These are phyloP conservation scores for Mychonastes homosphaera DNA, from an alignment of 139 green algal species.

Conservation along the genomic window DNA sequence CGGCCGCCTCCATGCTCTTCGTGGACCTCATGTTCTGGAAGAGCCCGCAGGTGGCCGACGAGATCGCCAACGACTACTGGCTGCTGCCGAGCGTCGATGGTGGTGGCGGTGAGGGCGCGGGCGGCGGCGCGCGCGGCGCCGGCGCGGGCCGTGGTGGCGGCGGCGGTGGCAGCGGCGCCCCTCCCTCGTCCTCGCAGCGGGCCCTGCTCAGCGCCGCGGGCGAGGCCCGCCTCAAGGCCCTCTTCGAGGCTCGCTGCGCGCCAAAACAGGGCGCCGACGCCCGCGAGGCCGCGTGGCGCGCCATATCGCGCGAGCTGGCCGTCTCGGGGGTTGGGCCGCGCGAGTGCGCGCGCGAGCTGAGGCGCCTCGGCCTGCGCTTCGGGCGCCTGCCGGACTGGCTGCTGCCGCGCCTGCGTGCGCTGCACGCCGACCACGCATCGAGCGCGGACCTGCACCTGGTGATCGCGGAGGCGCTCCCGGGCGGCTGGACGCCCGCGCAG, in stretches of 20 bases:
- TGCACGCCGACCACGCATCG: constrained; percentile 6
- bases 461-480: constrained; percentile 13
- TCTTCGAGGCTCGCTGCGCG: too few relatives aligned
- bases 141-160: not conserved
- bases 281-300: too few relatives aligned
- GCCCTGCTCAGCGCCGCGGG: too few relatives aligned
- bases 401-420: constrained; percentile 9
- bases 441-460: not conserved
- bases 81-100: constrained; percentile 14
- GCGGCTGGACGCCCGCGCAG: constrained; percentile 27
- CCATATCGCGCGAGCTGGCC: too few relatives aligned
- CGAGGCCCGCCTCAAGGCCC: too few relatives aligned
- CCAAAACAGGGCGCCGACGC: too few relatives aligned
- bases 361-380: constrained; percentile 26
- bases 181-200: too few relatives aligned
- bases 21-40: constrained; percentile 81
- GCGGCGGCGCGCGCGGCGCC: not conserved
- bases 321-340: too few relatives aligned
- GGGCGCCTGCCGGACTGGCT: constrained; percentile 15
- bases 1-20: constrained; percentile 41
- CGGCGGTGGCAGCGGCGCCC: not conserved
- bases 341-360: constrained; percentile 22
- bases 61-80: constrained; percentile 54
- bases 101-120: not conserved
- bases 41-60: constrained; percentile 21